Base-by-base conservation (phyloP, 129 eudicot genomes). In the Dittrichia graveolens region DNA sequence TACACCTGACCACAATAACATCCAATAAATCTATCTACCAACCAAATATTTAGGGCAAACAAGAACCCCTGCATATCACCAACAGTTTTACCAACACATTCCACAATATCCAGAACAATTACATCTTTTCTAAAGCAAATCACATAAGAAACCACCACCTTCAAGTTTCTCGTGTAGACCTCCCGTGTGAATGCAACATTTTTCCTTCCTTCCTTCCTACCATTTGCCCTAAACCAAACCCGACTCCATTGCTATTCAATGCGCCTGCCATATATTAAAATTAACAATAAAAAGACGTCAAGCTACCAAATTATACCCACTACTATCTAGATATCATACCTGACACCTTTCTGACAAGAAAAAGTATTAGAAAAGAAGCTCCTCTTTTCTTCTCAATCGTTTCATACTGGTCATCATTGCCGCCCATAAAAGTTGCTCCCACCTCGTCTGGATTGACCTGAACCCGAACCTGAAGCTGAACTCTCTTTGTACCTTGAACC, bases 391-490 rank as follows among this genome's bases (percentile, higher is more conserved):
- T 38, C 19, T 57, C 73, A 35, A 80, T 85, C 80, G 75, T 45
- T 37, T 84, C 84, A 76, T 69, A 76, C 57, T 69, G 77, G 37
- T 84, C 87, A 66, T 85, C 75, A 69, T 71, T 79, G 85, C 45
- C 83, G 83, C 69, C 82, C 89, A 64, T 84, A 58, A 41, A 56
- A 87, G 78, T 80, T 90, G 7, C 96, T 87, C 38, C 96, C 88
- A 40, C 88, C 96, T 41, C 89, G 90, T 80, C 82, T 89, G 39
- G 86, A 42, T 19, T 87, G 86, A 72, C 89, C 79, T 37, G 76
- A 80, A 67, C 87, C 86, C 57, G 6, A 8, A 42, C 65, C 65
- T 5, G 50, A 11, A 72, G 86, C 81, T 37, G 79, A 83, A 63
- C 80, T 82, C 43, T 85, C 87, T 72, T 71, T 79, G 79, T 79